phyloP scores from a whole-genome alignment of 495 filamentous ascomycete species.

The Annulohypoxylon moriforme region DNA sequence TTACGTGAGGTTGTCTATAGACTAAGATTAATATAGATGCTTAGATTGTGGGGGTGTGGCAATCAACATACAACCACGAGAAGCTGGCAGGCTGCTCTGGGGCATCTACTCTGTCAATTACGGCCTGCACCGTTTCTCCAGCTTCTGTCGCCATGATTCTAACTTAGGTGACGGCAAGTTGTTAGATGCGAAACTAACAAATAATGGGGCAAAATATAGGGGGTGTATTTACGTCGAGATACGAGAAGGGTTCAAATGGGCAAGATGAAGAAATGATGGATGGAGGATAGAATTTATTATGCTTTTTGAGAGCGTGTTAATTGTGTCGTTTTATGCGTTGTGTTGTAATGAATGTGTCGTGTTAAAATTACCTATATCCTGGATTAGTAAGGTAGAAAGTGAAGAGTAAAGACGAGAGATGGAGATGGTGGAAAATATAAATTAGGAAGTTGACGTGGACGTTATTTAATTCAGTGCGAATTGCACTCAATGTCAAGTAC shows the following conservation, averaged over 20 bases:
- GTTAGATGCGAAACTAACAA: constrained; percentile 13
- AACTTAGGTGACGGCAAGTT: not conserved
- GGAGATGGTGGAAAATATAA: not conserved
- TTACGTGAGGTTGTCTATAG: constrained; percentile 62
- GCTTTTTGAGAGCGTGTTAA: not conserved
- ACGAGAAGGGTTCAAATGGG: not conserved
- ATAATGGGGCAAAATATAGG: not conserved
- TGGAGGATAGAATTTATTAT: not conserved
- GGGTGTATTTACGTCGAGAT: not conserved
- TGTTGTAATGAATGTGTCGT: not conserved
- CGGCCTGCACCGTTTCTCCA: not conserved
- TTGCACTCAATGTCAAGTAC: not conserved
- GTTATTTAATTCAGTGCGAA: not conserved
- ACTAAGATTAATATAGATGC: constrained; percentile 19
- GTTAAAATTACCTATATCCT: not conserved
- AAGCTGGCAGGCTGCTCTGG: constrained; percentile 20
- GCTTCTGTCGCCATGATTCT: constrained; percentile 29
- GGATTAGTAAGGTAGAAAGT: not conserved
- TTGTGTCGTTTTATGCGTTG: too few species aligned
- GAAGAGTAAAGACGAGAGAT: not conserved
- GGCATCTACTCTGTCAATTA: not conserved
- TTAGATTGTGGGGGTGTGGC: not conserved
- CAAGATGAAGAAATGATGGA: not conserved
- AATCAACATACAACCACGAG: constrained; percentile 46
- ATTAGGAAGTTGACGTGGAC: not conserved